Base-by-base conservation (phyloP, 371 early-diverging fungal genomes). In the Rhizopus delemar region DNA sequence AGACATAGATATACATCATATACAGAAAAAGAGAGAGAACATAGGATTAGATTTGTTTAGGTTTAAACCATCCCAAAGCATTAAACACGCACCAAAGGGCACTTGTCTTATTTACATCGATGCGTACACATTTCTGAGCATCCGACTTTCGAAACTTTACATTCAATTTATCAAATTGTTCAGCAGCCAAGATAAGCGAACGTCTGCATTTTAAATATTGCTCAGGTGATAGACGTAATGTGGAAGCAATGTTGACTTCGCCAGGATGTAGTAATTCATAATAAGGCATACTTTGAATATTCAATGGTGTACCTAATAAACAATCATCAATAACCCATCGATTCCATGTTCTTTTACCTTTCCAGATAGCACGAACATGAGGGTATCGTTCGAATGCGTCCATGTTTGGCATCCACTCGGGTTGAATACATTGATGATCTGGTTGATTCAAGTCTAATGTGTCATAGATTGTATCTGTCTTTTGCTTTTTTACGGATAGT, bases 191-290 rank as follows among this genome's bases (percentile, higher is more conserved):
- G 29, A 77, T 65, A 50, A 77, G 63, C 3, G 73, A 59, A 6
- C 80, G 73, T 56, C 73, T 67, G 57, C 80, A 80, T 50, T 74
- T 74, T 9, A 90, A 65, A 58, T 87, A 90, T 66, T 88, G 88
- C 46, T 86, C 86, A 0, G 90, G 90, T n/a, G 83, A 77, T 13
- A 90, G 74, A 46, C 90, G 86, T 54, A 90, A 74, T 2, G 83
- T 84, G 15, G 89, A 88, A 29, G 88, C 87, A 66, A 87, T 83
- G 35, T 76, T 67, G 4, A 57, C 75, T 66, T 90, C 90, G 31
- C 84, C 77, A 3, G 80, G 75, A 36, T 88, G 86, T 11, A 90
- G 69, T 29, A 56, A 60, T 16, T 78, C 70, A 56, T 70, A 80
- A 56, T 75, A 69, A 51, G 78, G 80, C 57, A 81, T 65, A 51